Conservation (phyloP, 768 basidiomycete genomes). For the Lactarius hengduanensis region DNA sequence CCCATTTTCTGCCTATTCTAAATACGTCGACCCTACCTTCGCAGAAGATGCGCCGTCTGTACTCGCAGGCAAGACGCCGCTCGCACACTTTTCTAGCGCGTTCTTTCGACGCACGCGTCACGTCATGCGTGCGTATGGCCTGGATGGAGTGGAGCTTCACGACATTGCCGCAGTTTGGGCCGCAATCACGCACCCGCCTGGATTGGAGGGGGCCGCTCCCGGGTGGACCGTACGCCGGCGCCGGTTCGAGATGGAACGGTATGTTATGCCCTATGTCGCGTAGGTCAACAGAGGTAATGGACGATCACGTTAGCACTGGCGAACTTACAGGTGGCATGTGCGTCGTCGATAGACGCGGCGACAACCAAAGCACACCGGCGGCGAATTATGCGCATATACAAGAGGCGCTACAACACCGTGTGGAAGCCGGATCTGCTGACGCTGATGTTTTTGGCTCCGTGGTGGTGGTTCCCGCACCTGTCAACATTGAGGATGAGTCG, state of each 20-base stretch:
- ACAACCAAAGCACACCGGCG: conserved; percentile 65
- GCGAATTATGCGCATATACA: conserved; percentile 65
- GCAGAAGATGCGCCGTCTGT: conserved; percentile 51
- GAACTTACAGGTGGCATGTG: conserved; percentile 87
- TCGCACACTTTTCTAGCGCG: conserved; percentile 76
- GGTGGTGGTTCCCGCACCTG: conserved; percentile 52
- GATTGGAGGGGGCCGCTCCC: conserved; percentile 33
- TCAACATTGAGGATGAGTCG: conserved; percentile 44
- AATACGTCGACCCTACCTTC: conserved; percentile 62
- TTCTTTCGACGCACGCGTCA: conserved; percentile 73
- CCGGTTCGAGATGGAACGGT: conserved; percentile 28
- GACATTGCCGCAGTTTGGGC: conserved; percentile 91
- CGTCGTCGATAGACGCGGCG: conserved; percentile 74
- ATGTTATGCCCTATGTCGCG: neutral
- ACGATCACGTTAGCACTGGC: conserved; percentile 49
- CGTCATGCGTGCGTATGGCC: conserved; percentile 76
- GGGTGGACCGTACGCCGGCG: conserved; percentile 54
- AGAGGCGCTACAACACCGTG: conserved; percentile 44
- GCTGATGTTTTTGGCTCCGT: conserved; percentile 39
- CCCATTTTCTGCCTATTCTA: conserved; percentile 62
- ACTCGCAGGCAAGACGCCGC: conserved; percentile 48
- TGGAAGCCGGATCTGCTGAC: conserved; percentile 30
- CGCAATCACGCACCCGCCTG: conserved; percentile 67
- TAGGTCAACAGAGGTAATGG: neutral
- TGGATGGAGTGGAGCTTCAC: conserved; percentile 87